A percentile compares a stretch with the other conserved stretches of the same genome.
Evolutionary conservation across 176 grass and related monocot genomes (phyloP).

Genomic region (Hyparrhenia diplandra): DNA sequence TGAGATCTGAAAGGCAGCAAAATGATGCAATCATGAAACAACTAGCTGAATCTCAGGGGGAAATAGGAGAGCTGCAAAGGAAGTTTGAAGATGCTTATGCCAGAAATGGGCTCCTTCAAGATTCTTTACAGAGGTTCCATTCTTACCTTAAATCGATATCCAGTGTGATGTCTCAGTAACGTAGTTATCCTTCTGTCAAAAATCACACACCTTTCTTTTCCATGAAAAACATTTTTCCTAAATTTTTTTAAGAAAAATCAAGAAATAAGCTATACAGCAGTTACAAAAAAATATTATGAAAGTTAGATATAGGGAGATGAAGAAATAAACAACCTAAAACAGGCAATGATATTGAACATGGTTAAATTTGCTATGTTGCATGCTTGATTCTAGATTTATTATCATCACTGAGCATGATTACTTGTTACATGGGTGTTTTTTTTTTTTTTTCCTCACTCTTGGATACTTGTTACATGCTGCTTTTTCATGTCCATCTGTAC

Average conservation of each 20-base stretch:
- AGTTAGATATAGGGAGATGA: neutral
- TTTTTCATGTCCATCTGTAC: neutral
- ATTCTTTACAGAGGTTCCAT: slow-evolving; percentile 61
- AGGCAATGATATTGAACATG: slow-evolving; percentile 13
- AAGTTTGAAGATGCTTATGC: slow-evolving; percentile 56
- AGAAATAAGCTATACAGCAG: too few species aligned
- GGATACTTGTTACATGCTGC: neutral
- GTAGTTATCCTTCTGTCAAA: slow-evolving; percentile 22
- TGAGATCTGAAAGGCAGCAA: slow-evolving; percentile 51
- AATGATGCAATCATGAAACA: slow-evolving; percentile 46
- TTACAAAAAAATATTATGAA: slow-evolving; percentile 1
- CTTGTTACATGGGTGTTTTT: neutral
- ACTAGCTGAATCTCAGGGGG: slow-evolving; percentile 41
- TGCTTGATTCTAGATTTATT: too few species aligned
- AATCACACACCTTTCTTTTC: slow-evolving; percentile 14
- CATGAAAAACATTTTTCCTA: too few species aligned
- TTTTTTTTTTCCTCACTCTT: neutral
- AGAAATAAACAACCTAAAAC: slow-evolving; percentile 3
- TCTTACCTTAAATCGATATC: slow-evolving; percentile 34
- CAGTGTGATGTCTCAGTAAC: neutral
- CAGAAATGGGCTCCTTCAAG: slow-evolving; percentile 54
- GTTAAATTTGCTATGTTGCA: slow-evolving; percentile 10
- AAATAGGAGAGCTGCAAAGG: slow-evolving; percentile 50
- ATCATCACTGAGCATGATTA: slow-evolving; percentile 18
- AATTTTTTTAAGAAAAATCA: too few species aligned